Base-by-base conservation (phyloP, 305 asterid genomes). In the Galium porrigens region DNA sequence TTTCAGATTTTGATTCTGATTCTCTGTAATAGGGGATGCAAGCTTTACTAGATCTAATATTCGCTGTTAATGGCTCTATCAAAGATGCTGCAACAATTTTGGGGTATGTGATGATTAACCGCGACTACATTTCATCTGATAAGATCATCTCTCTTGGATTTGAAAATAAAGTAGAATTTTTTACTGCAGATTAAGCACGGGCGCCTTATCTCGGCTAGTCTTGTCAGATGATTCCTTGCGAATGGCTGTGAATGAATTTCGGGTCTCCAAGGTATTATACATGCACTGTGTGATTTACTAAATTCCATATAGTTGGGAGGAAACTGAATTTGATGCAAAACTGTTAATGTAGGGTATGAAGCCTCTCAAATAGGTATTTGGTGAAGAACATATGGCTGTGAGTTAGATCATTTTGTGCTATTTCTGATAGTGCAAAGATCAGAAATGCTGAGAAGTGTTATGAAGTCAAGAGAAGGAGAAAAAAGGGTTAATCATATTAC, bases 181-280 rank as follows among this genome's bases (percentile, higher is more conserved):
- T 41, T 41, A 41, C 48, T 41, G 48, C 48, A 41, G 48, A n/a
- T 41, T 41, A 41, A 41, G 48, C 86, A 90, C 97, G 15, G 97
- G 95, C 58, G 92, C 89, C 62, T 65, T 90, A 63, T 87, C 97
- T 65, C 84, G 95, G 74, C 81, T 90, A 83, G 82, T 90, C 76
- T 68, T 90, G 73, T 90, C 95, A 18, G 94, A 86, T 73, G 94
- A 87, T 82, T 84, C 90, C 51, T 90, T 90, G 70, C 80, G 94
- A 73, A 66, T 77, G 82, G 95, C 84, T 25, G 95, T 85, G 67
- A 90, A 90, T 60, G 97, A 87, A 76, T 79, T 83, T 57, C 83
- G 97, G 68, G 78, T 71, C 66, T 67, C 80, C 57, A 90, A 90
- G 97, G 97, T 90, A 32, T 36, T 7, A 3, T 10, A 8, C 48